These are phyloP conservation scores for Escovopsis sp. DNA, from an alignment of 2,329 filamentous ascomycete species.

Conservation along the genomic window DNA sequence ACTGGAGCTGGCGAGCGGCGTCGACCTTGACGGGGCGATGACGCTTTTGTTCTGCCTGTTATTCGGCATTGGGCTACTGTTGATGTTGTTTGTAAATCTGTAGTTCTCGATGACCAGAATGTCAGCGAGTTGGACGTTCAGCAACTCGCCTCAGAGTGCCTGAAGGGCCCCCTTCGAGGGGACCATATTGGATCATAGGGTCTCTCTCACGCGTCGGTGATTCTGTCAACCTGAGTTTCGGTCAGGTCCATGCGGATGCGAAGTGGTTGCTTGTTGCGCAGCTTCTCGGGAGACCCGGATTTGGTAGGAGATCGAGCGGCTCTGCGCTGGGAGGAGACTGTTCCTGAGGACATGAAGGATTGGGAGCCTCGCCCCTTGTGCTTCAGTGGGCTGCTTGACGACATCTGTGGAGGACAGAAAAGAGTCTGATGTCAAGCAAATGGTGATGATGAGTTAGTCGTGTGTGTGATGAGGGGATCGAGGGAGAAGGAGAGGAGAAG, in stretches of 20 bases:
- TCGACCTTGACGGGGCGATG: constrained; percentile 9
- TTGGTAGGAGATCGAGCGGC: constrained; percentile 23
- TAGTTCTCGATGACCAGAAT: too few species aligned
- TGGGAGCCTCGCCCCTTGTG: constrained; percentile 12
- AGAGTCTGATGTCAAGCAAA: neutral
- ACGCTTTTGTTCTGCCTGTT: constrained; percentile 8
- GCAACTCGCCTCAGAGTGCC: neutral
- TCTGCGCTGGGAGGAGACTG: constrained; percentile 19
- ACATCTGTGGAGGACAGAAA: neutral
- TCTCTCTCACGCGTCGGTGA: constrained; percentile 29
- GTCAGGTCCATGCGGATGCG: constrained; percentile 34
- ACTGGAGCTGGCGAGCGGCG: constrained; percentile 7
- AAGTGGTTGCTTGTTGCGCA: constrained; percentile 22
- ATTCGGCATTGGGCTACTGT: constrained; percentile 12
- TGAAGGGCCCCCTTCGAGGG: neutral
- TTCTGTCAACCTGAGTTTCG: constrained; percentile 32
- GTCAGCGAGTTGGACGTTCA: constrained; percentile 3
- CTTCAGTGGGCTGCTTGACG: constrained; percentile 3
- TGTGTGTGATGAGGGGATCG: too few species aligned
- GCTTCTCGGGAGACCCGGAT: constrained; percentile 21
- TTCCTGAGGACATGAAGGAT: constrained; percentile 11
- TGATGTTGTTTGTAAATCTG: constrained; percentile 21
- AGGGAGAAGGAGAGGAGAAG: neutral
- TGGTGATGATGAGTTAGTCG: too few species aligned
- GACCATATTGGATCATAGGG: too few species aligned